Base-by-base conservation (phyloP, 1,284 basidiomycete genomes). In the Ceratobasidium sp. region DNA sequence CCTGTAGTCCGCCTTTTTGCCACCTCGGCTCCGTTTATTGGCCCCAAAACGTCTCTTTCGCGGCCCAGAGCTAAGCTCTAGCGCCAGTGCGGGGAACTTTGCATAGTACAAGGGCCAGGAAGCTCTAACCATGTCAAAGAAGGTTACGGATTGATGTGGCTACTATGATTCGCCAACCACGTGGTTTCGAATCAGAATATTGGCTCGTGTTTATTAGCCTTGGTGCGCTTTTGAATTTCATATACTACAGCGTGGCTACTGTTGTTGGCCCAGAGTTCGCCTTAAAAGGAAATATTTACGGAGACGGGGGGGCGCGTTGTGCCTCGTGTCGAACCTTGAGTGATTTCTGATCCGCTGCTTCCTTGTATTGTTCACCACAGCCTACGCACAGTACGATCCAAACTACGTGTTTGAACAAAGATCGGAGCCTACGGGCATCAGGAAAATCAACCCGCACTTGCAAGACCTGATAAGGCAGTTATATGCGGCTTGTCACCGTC, bases 271-370 rank as follows among this genome's bases (percentile, higher is more conserved):
- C 62, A 48, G 23, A 48, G 23, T 3, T 26, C 26, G 0, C 62
- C 62, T 23, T 46, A 44, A 65, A 65, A 65, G 44, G 62, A 26
- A 15, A 65, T 65, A 26, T 26, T 46, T 64, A 9, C 40, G 38
- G 20, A 38, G 50, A 52, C 50, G 17, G 15, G 17, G 17, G 6
- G 4, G 17, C 13, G 50, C 17, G 20, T 23, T 54, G 52, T 9
- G 52, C n/a, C 52, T 54, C 13, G 52, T 54, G 9, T n/a, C 7
- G 7, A 54, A 54, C 3, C 46, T 23, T 9, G 20, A 13, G 13
- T 23, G n/a, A 2, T n/a, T 6, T 52, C 17, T 17, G n/a, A 12
- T 20, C 52, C 52, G 7, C 10, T 12, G n/a, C 23, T 12, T 23
- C 23, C 23, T n/a, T 4, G 1, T 54, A 23, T 54, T 23, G 52